phyloP scores from a whole-genome alignment of 345 rosid species.

The Rhizophora apiculata region DNA sequence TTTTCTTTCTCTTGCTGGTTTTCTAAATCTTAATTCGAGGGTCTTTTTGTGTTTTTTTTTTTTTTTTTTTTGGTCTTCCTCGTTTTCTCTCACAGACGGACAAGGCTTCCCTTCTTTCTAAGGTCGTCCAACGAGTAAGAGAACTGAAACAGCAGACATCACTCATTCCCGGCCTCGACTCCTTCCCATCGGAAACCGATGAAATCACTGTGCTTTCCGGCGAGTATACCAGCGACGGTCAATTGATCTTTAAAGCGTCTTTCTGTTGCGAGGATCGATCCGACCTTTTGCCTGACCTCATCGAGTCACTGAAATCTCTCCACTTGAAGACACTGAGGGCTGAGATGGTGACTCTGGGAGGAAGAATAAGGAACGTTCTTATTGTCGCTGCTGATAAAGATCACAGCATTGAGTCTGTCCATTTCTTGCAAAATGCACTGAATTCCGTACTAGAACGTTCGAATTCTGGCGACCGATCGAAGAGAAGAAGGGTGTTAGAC shows the following conservation, averaged over 20 bases:
- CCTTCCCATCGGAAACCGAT: constrained; percentile 83
- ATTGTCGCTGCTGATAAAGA: constrained; percentile 76
- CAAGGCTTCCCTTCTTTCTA: constrained; percentile 91
- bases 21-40: not conserved
- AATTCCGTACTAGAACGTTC: constrained; percentile 86
- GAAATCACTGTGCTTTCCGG: constrained; percentile 75
- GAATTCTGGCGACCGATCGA: constrained; percentile 62
- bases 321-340: constrained; percentile 73
- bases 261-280: constrained; percentile 89
- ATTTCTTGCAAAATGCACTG: constrained; percentile 78
- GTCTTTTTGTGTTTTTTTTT: not conserved
- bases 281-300: constrained; percentile 76
- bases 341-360: constrained; percentile 86
- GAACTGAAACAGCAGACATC: constrained; percentile 84
- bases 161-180: constrained; percentile 61
- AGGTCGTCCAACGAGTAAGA: constrained; percentile 84
- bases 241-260: constrained; percentile 78
- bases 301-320: constrained; percentile 77
- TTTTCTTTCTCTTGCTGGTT: no score
- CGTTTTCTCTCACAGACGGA: constrained; percentile 57
- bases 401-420: constrained; percentile 81
- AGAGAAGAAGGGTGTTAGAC: constrained; percentile 73
- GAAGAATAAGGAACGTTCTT: constrained; percentile 73
- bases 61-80: not conserved
- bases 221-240: constrained; percentile 63